These are phyloP conservation scores for Ophiosphaerella korrae DNA, from an alignment of 2,329 filamentous ascomycete genomes.

Conservation along the genomic window DNA sequence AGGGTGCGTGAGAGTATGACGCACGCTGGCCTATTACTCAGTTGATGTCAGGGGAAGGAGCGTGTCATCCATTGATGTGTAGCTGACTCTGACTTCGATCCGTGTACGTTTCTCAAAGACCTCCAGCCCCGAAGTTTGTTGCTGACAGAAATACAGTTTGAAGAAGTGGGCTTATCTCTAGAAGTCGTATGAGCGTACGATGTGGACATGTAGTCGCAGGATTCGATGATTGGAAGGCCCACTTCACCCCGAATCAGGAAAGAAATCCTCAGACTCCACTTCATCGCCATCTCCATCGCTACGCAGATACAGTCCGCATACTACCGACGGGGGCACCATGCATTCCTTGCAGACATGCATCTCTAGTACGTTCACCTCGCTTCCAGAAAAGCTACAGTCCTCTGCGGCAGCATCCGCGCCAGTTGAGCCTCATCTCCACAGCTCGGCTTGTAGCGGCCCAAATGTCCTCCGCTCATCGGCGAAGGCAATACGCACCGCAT, in stretches of 20 bases:
- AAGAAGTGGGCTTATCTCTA: too few relatives aligned
- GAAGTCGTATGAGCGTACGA: too few relatives aligned
- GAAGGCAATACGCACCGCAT: conserved; percentile 5
- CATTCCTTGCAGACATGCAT: not conserved
- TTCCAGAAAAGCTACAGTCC: conserved; percentile 12
- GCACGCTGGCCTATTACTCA: not conserved
- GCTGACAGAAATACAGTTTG: too few relatives aligned
- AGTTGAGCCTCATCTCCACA: conserved; percentile 19
- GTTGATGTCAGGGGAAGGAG: too few relatives aligned
- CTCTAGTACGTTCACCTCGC: conserved; percentile 9
- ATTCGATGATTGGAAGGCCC: too few relatives aligned
- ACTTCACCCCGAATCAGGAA: conserved; percentile 1
- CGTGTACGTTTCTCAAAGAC: too few relatives aligned
- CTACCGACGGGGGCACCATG: conserved; percentile 4
- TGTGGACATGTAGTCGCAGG: too few relatives aligned
- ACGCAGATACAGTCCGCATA: conserved; percentile 13
- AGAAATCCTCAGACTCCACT: not conserved
- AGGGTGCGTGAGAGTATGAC: not conserved
- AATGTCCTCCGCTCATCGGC: conserved; percentile 7
- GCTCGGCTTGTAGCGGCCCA: conserved; percentile 26
- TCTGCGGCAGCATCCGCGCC: not conserved
- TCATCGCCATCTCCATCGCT: not conserved
- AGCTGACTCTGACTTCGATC: too few relatives aligned
- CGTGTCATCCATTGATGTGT: too few relatives aligned
- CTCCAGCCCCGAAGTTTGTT: too few relatives aligned